Conservation (phyloP, 352 stramenopile genomes). For the Elongisporangium prolatum region DNA sequence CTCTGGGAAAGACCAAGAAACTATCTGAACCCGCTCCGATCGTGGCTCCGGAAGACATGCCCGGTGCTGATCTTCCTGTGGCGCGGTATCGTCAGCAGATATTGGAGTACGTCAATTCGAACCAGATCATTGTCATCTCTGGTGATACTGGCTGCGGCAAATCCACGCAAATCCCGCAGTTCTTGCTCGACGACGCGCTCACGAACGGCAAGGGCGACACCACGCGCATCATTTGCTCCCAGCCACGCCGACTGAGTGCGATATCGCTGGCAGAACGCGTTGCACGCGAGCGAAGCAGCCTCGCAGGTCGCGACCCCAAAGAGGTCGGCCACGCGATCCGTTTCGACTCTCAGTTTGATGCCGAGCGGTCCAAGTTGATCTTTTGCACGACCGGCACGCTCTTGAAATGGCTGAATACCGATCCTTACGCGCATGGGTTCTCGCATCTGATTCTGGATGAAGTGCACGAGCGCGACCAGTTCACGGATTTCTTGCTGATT, state of each 20-base stretch:
- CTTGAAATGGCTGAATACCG: constrained; percentile 78
- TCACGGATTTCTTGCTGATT: constrained; percentile 96
- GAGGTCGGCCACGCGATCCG: constrained; percentile 92
- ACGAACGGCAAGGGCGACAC: constrained; percentile 49
- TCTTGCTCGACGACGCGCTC: constrained; percentile 85
- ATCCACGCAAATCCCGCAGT: constrained; percentile 92
- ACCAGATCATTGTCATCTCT: constrained; percentile 91
- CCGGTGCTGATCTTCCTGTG: constrained; percentile 43
- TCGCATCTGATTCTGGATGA: constrained; percentile 96
- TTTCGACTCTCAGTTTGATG: constrained; percentile 80
- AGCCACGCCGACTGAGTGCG: constrained; percentile 91
- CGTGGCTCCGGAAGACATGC: constrained; percentile 10
- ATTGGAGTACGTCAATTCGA: constrained; percentile 46
- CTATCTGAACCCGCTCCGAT: constrained; percentile 7
- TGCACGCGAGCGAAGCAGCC: constrained; percentile 62
- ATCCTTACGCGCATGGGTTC: constrained; percentile 74
- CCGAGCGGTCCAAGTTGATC: constrained; percentile 87
- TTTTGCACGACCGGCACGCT: constrained; percentile 98
- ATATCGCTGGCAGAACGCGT: constrained; percentile 89
- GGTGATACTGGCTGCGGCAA: constrained; percentile 95
- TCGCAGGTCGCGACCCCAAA: constrained; percentile 22
- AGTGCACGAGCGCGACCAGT: constrained; percentile 94
- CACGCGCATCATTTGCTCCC: constrained; percentile 88
- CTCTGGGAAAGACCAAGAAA: background rate
- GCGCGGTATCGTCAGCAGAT: constrained; percentile 62